Evolutionary conservation across 768 basidiomycete species (phyloP), one percentile per base, ranked within the genome.

Genomic region (Infundibulicybe gibba): DNA sequence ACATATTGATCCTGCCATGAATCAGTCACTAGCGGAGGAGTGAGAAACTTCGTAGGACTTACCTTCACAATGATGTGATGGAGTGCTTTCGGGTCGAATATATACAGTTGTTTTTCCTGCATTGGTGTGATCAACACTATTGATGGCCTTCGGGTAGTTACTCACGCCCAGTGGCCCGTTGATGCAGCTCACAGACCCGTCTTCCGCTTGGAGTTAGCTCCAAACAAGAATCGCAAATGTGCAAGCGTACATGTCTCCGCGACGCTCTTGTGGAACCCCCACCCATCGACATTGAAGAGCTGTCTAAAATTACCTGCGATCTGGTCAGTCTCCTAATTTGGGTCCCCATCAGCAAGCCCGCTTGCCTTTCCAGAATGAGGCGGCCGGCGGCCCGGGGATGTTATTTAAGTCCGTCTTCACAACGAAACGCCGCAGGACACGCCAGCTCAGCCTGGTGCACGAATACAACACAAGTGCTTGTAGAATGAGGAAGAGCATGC

Each of bases 11-110:
- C 65, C 68, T 69, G 25, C 4, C n/a, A 3, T 8, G 30, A 14
- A 32, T 11, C 30, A n/a, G 25, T 25, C 25, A 8, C 8, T 25
- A 8, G 25, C 25, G 25, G 25, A 25, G 25, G 25, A 25, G 25
- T 8, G 8, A 8, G 25, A 25, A 25, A 3, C 17, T 6, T 15
- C 32, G 42, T 20, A 12, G 1, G 25, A 21, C 57, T 50, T 39
- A 72, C 76, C 58, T 75, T 76, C 11, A 76, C 58, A 17, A 74
- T 40, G 17, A 78, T 72, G 47, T 71, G 67, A 43, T 75, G 65
- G 45, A 78, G 48, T 1, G 75, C 76, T 35, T 62, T 67, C 1
- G 75, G 72, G 48, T 78, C 76, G 43, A 57, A 72, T 1, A 73
- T 63, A 47, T 67, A 68, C 8, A 77, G 55, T 40, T 63, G 55